phyloP scores from a whole-genome alignment of 345 rosid genomes.

The Zanthoxylum bungeanum region DNA sequence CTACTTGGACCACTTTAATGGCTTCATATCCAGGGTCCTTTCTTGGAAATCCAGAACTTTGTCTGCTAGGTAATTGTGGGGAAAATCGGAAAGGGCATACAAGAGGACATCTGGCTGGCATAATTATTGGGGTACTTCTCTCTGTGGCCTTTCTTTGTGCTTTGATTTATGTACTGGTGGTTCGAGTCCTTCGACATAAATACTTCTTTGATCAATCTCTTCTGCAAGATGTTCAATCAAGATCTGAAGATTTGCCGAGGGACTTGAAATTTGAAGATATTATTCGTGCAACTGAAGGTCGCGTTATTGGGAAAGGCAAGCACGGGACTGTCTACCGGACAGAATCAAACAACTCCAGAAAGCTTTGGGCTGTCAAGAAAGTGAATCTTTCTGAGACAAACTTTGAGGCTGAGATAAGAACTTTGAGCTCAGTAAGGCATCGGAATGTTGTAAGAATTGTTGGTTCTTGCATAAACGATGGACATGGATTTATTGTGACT shows the following conservation, averaged over 20 bases:
- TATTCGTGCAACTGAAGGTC: slow-evolving; percentile 34
- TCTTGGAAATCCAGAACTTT: slow-evolving; percentile 33
- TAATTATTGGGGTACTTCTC: slow-evolving; percentile 18
- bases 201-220: slow-evolving; percentile 17
- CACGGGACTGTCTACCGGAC: slow-evolving; percentile 42
- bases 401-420: slow-evolving; percentile 30
- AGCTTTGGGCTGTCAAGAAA: slow-evolving; percentile 40
- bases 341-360: slow-evolving; percentile 23
- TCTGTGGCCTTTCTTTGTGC: slow-evolving; percentile 29
- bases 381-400: slow-evolving; percentile 28
- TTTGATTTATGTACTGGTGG: slow-evolving; percentile 19
- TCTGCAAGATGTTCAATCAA: slow-evolving; percentile 19
- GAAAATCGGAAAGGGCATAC: slow-evolving; percentile 10
- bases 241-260: slow-evolving; percentile 28
- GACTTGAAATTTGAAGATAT: slow-evolving; percentile 34
- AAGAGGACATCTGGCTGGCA: slow-evolving; percentile 23
- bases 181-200: slow-evolving; percentile 13
- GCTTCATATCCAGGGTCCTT: slow-evolving; percentile 33
- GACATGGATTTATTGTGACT: slow-evolving; percentile 28
- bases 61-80: slow-evolving; percentile 10
- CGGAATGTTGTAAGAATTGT: slow-evolving; percentile 30
- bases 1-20: slow-evolving; percentile 26
- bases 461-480: slow-evolving; percentile 33
- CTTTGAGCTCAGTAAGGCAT: slow-evolving; percentile 31
- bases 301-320: slow-evolving; percentile 41